Evolutionary conservation across 78 protist species (phyloP).

Genomic region (Polysphondylium violaceum): DNA sequence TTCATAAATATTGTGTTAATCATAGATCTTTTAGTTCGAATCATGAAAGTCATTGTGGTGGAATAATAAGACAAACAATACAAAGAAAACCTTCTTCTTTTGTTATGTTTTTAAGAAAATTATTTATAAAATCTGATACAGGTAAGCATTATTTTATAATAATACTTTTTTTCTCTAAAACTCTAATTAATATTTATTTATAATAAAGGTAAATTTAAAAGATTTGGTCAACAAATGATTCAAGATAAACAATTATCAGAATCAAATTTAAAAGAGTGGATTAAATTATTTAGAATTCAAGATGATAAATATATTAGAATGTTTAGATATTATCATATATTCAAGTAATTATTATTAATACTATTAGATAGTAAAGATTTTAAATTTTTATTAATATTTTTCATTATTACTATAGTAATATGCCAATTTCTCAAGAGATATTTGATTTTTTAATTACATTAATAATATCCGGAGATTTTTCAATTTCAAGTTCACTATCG

Average conservation of each 20-base stretch:
- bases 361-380: neutral
- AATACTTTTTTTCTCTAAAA: neutral
- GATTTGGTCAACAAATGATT: neutral
- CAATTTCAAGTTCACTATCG: neutral
- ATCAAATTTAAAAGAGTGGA: slow-evolving; percentile 22
- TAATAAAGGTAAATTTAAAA: neutral
- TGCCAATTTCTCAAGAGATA: slow-evolving; percentile 7
- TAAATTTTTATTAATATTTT: neutral
- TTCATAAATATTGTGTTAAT: neutral
- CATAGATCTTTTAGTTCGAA: neutral
- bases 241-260: neutral
- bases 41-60: neutral
- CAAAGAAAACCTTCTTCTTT: neutral
- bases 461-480: neutral
- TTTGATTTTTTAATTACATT: neutral
- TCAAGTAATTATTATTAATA: slow-evolving; percentile 9
- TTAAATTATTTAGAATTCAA: slow-evolving; percentile 35
- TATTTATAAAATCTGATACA: neutral
- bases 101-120: neutral
- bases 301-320: slow-evolving; percentile 10
- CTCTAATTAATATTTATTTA: neutral
- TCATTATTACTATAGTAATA: neutral
- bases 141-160: neutral
- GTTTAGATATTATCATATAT: slow-evolving; percentile 44
- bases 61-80: neutral